Evolutionary conservation across 2,329 filamentous ascomycete genomes (phyloP), one percentile per base, ranked within the genome.

Genomic region (Aureobasidium pullulans): DNA sequence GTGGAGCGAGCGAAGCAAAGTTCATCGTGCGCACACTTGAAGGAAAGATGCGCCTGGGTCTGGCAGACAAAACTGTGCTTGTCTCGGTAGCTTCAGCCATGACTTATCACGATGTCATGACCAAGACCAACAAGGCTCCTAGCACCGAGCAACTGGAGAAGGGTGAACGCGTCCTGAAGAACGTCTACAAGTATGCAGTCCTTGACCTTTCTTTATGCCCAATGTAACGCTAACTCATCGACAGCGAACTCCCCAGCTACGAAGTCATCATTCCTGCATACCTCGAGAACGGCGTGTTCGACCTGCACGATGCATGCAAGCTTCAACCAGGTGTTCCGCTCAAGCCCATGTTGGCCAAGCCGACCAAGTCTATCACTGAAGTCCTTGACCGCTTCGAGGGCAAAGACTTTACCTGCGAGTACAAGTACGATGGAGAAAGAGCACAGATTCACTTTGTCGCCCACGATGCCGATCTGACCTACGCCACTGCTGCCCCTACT

Each of bases 361-460:
- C 94, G 3, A 99, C 94, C 9, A 99, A 99, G 73, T 92, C 94
- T 5, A 96, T 99, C 67, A 96, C 92, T 0, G 94, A 99, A 75
- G 94, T 99, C 0, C 81, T 99, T 10, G 93, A 99, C 73, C 89
- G 94, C 5, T 99, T 99, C 65, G 94, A 97, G 71, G 86, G 89
- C 64, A 94, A 96, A 70, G 88, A 87, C 29, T 99, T 99, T 69
- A 97, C 94, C 1, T 99, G 94, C 75, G 94, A 99, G 72, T 99
- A 96, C 80, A 99, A 99, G 73, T 99, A 99, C 69, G 94, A 99
- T 68, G 94, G 94, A 50, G 94, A 99, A 74, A 83, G 94, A 70
- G 94, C 94, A n/a, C 94, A 99, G 71, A 97, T 99, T 53, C 94
- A 99, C 71, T 99, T 96, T 66, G 90, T 97, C 34, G 87, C 92